Percentiles rank a stretch among this genome's conserved stretches.
Conservation (phyloP, 768 basidiomycete genomes). For the Phaeotremella skinneri region DNA sequence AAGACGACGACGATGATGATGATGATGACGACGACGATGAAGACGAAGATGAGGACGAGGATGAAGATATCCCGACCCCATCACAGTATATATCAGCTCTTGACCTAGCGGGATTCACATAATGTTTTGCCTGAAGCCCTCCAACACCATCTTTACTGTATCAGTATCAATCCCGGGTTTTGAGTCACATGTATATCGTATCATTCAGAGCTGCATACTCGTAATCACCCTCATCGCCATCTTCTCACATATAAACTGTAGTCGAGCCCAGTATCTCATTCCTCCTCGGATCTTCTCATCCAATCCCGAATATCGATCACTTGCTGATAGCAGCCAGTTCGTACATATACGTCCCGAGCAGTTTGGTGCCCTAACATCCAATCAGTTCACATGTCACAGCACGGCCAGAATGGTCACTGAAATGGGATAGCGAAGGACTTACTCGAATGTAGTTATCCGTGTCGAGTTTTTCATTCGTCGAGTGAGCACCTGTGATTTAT, state of each 20-base stretch:
- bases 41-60: constrained; percentile 38
- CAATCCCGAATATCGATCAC: constrained; percentile 2
- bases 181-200: constrained; percentile 2
- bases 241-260: background rate
- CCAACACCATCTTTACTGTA: background rate
- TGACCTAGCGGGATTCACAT: constrained; percentile 42
- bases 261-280: too few relatives aligned
- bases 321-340: constrained; percentile 58
- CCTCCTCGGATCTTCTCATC: background rate
- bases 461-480: constrained; percentile 91
- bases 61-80: constrained; percentile 25
- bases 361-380: constrained; percentile 56
- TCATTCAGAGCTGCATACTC: background rate
- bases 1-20: constrained; percentile 7
- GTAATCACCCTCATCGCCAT: constrained; percentile 5
- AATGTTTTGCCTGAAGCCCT: too few relatives aligned
- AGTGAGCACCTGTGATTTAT: constrained; percentile 34
- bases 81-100: constrained; percentile 45
- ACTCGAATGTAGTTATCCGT: constrained; percentile 81
- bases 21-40: constrained; percentile 24
- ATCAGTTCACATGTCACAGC: background rate
- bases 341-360: constrained; percentile 77
- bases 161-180: background rate
- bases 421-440: constrained; percentile 51
- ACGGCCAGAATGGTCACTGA: background rate